These are phyloP conservation scores for Phytophthora pseudosyringae DNA, from an alignment of 352 stramenopile genomes.

Conservation along the genomic window DNA sequence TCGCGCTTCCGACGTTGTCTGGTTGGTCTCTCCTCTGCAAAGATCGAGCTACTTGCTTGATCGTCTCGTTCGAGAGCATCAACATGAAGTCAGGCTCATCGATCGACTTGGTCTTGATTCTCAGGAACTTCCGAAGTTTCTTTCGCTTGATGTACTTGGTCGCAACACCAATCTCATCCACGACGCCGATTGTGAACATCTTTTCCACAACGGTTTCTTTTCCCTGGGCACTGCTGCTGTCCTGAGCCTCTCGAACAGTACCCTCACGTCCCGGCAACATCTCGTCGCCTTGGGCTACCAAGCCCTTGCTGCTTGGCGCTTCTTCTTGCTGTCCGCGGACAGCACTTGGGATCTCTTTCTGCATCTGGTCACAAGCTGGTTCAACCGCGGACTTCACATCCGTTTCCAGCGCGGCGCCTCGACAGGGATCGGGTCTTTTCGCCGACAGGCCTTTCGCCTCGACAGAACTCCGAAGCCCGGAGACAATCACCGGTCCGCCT, in stretches of 20 bases:
- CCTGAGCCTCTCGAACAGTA: no score
- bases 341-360: no score
- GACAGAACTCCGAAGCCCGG: conserved; percentile 10
- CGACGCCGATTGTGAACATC: conserved; percentile 2
- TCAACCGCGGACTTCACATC: conserved; percentile 10
- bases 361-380: no score
- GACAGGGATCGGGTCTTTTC: conserved; percentile 19
- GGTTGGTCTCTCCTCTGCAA: conserved; percentile 1
- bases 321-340: no score
- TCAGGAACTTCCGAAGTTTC: conserved; percentile 20
- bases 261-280: no score
- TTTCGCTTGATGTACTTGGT: conserved; percentile 18
- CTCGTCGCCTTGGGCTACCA: no score
- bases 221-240: no score
- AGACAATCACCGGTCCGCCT: conserved; percentile 8
- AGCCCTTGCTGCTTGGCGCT: no score
- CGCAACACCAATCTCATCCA: background rate
- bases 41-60: conserved; percentile 8
- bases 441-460: conserved; percentile 17
- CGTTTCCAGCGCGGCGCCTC: conserved; percentile 20
- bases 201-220: conserved; percentile 11
- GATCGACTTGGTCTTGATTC: conserved; percentile 12
- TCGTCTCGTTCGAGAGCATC: conserved; percentile 17
- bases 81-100: conserved; percentile 24
- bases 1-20: conserved; percentile 14